Conservation (phyloP, 2,329 filamentous ascomycete species). For the Lachnellula subtilissima region DNA sequence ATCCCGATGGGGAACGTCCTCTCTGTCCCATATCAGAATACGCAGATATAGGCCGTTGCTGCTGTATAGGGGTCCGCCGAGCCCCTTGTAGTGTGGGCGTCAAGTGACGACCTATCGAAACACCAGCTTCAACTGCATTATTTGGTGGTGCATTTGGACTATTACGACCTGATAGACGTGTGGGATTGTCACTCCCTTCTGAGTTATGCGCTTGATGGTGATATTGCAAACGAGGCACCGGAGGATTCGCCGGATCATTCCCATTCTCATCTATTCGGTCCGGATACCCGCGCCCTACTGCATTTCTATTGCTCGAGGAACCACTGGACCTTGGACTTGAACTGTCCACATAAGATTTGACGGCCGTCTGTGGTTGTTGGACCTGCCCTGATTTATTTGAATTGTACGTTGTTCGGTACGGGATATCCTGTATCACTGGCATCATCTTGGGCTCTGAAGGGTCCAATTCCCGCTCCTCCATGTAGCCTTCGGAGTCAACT, state of each 20-base stretch:
- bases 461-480: constrained; percentile 8
- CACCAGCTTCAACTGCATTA: constrained; percentile 40
- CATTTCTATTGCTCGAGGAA: constrained; percentile 8
- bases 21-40: constrained; percentile 68
- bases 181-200: constrained; percentile 33
- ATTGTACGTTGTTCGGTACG: constrained; percentile 26
- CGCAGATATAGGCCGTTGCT: constrained; percentile 62
- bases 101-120: constrained; percentile 55
- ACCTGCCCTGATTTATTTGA: constrained; percentile 18
- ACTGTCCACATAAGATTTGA: constrained; percentile 27
- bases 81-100: constrained; percentile 52
- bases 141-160: constrained; percentile 13
- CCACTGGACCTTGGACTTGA: constrained; percentile 19
- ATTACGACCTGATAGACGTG: constrained; percentile 12
- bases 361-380: constrained; percentile 30
- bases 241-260: constrained; percentile 9
- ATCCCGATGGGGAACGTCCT: constrained; percentile 52
- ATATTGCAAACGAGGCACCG: constrained; percentile 56
- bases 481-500: constrained; percentile 12
- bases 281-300: constrained; percentile 6
- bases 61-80: constrained; percentile 52
- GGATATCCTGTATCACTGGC: constrained; percentile 23
- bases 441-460: constrained; percentile 7
- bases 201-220: constrained; percentile 47
- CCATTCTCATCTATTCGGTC: constrained; percentile 23